Percentiles rank a stretch among this genome's conserved stretches.
Conservation (phyloP, 164 flowering plant genomes). For the Berberis vulgaris region DNA sequence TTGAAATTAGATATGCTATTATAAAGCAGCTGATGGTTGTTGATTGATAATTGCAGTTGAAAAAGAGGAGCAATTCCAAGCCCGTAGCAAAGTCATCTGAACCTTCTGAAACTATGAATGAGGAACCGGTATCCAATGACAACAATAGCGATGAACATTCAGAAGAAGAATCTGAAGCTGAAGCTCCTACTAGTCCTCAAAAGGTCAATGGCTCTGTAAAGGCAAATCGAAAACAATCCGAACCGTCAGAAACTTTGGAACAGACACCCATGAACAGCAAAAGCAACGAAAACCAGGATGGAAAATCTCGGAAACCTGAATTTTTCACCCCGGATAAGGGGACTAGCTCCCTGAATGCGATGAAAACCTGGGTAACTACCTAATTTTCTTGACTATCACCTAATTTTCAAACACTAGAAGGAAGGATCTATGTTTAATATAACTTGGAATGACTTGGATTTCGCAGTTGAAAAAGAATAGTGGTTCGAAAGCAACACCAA, state of each 20-base stretch:
- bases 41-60: constrained; percentile 38
- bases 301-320: too few relatives aligned
- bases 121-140: constrained; percentile 14
- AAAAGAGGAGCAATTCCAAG: constrained; percentile 68
- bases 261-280: constrained; percentile 15
- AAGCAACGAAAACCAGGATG: constrained; percentile 7
- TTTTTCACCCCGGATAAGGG: too few relatives aligned
- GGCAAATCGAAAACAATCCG: constrained; percentile 19
- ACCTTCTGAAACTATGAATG: constrained; percentile 27
- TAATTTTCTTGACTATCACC: too few relatives aligned
- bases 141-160: constrained; percentile 6
- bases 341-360: too few relatives aligned
- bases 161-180: constrained; percentile 15
- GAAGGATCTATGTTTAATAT: too few relatives aligned
- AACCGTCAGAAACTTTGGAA: constrained; percentile 27
- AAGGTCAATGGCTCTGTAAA: not conserved
- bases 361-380: too few relatives aligned
- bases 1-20: too few relatives aligned
- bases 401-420: too few relatives aligned
- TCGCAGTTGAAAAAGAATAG: too few relatives aligned
- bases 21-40: too few relatives aligned
- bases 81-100: constrained; percentile 25
- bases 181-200: constrained; percentile 2
- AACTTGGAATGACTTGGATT: too few relatives aligned
- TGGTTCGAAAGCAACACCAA: too few relatives aligned